Base-by-base conservation (phyloP, 164 flowering plant genomes). In the Stephania cephalantha region DNA sequence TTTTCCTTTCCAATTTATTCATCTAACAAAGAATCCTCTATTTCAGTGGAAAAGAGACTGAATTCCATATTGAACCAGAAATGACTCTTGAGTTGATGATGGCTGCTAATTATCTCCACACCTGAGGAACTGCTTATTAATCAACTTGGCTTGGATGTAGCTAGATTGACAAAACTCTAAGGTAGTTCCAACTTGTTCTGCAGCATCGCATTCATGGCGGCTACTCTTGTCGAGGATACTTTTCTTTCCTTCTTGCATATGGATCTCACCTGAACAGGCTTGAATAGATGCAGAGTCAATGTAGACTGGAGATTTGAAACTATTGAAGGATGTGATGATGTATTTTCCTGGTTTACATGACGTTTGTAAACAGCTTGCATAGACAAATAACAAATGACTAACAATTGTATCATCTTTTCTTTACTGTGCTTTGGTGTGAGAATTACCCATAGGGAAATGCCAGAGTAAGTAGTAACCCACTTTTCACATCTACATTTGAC, bases 51-150 rank as follows among this genome's bases (percentile, higher is more conserved):
- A 90, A 88, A 81, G 93, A 93, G 86, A 90, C 94, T 6, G 96
- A 93, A 74, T 93, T 93, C 75, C 91, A 83, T 42, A 93, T 93
- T 81, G 96, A 93, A 77, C 97, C 96, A 46, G 94, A 93, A 76
- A 76, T 90, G 71, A 88, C 94, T 20, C 78, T 93, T 79, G 97
- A 91, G 85, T 83, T 93, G 84, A 88, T 91, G 93, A 93, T 93
- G 97, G 96, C 96, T 74, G 97, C 97, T 69, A 93, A 93, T 75
- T 93, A 93, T 79, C 93, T 91, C 65, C 92, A 93, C 58, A 91
- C 96, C 69, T 93, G 88, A 87, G 71, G 9, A 29, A 58, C 64
- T 10, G 58, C 53, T 46, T 58, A 17, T 31, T 25, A 9, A 67
- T 76, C 48, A 18, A 45, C 74, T 25, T 76, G 74, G 53, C 71